Evolutionary conservation across 1,139 yeast genomes (phyloP), one percentile per base, ranked within the genome.

Genomic region (Yamadazyma conglobata): DNA sequence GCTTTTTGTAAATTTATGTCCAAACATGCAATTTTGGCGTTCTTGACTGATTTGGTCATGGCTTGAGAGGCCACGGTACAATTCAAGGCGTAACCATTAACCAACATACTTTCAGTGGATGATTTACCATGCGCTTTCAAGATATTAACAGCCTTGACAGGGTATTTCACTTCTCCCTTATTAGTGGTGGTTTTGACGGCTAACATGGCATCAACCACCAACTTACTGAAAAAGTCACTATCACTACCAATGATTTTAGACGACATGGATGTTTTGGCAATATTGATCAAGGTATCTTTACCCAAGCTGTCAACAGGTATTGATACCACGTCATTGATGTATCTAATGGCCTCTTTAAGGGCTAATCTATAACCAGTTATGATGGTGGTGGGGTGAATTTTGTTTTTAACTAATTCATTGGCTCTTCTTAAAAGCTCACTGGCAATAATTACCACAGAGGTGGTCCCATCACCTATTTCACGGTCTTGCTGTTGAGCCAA

Each of bases 41-140:
- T 71, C 30, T 69, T 60, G 30, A 93, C 65, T 29, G 73, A 69
- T 50, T 85, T 87, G 43, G 77, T 71, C 98, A 93, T 93, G 13
- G 97, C 97, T 62, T 91, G 97, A 9, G 96, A 85, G 2, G 97
- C 98, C 40, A 91, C 88, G 0, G 98, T 91, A 66, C 97, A 89
- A 66, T 93, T 93, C 47, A 93, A 70, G 2, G 98, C 98, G 54
- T 93, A 93, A 16, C 99, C 99, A 51, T 87, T 75, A 26, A 93
- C 88, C 34, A 91, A 68, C 39, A 85, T 64, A 20, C 95, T 85
- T 62, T 93, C 99, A 4, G 70, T 70, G 2, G 96, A 73, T 6
- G 96, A 85, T 55, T 88, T 88, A 42, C 99, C 99, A 54, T 91
- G 97, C 0, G 98, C 96, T 58, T 93, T 93, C 48, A 93, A 71